Evolutionary conservation across 345 rosid genomes (phyloP).

Genomic region (Syzygium jambos): DNA sequence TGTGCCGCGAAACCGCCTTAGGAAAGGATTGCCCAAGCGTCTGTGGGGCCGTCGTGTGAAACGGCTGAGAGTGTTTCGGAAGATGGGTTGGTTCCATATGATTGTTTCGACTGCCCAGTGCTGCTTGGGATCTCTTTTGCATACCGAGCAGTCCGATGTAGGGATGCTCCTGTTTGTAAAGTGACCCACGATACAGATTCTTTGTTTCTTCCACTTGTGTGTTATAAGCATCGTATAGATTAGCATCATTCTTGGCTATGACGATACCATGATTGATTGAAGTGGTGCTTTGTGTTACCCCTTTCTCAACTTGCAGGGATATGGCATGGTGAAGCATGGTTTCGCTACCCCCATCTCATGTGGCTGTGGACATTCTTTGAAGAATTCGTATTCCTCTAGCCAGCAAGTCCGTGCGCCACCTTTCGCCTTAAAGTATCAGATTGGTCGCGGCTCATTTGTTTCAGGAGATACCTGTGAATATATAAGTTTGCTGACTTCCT

Average conservation of each 20-base stretch:
- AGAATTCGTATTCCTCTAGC: conserved; percentile 5
- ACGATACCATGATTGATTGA: background rate
- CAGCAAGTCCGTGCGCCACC: conserved; percentile 9
- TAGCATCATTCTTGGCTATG: background rate
- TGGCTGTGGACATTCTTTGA: conserved; percentile 22
- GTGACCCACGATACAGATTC: background rate
- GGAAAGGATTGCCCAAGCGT: background rate
- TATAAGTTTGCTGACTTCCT: conserved; percentile 13
- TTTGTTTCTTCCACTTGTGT: background rate
- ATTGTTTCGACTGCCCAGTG: background rate
- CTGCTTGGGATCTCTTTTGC: background rate
- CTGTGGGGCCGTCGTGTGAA: background rate
- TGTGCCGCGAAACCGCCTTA: background rate
- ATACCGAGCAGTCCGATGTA: background rate
- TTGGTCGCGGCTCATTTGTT: conserved; percentile 16
- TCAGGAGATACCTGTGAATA: conserved; percentile 18
- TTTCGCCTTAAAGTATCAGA: conserved; percentile 14
- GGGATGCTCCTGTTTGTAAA: background rate
- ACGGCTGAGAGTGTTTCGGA: too few relatives aligned
- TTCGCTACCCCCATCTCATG: conserved; percentile 12
- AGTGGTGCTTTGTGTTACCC: background rate
- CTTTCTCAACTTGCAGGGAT: conserved; percentile 28
- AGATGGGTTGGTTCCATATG: background rate
- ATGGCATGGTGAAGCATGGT: conserved; percentile 30
- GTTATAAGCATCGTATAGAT: background rate